Evolutionary conservation across 768 basidiomycete genomes (phyloP), one percentile per base, ranked within the genome.

Genomic region (Mycena crocata): DNA sequence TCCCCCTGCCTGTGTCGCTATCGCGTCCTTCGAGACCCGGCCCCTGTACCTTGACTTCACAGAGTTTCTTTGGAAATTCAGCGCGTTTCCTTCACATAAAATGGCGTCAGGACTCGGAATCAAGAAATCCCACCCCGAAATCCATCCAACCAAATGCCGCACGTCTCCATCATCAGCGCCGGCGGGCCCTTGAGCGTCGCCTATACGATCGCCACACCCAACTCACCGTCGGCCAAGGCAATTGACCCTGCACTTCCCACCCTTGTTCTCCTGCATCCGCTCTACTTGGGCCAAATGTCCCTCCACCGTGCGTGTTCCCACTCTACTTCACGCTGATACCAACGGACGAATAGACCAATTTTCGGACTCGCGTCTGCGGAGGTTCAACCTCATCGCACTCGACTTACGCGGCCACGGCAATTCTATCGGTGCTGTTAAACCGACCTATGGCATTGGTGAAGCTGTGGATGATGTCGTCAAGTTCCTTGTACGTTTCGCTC

Each of bases 341-440:
- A 6, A 3, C 14, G 26, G 28, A 48, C 19, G 46, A 7, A 31
- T 19, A 49, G 48, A 21, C 12, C 76, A 77, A 50, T 77, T 74
- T 55, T 66, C 57, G 19, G 76, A 79, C 57, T 67, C 74, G 13
- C 66, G 44, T 21, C 71, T 78, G 6, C 57, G 76, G 31, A 45
- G 66, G 34, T 78, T 77, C 67, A 79, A 77, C 65, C 72, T 79
- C 13, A 72, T 79, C 15, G 73, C 73, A 1, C 62, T 79, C 21
- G 48, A 49, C 31, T 10, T 49, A 6, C 48, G 48, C 15, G 76
- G 62, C 19, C 73, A 73, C 58, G 77, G 77, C n/a, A 48, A 57
- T 12, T 73, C 76, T 13, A 62, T 46, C 40, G 77, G 76, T 2
- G 46, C 35, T 6, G 71, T 76, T 5, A 68, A 67, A 37, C 40